A percentile compares a stretch with the other conserved stretches of the same genome.
phyloP scores from a whole-genome alignment of 2,329 filamentous ascomycete species.

The Plectosphaerella plurivora region DNA sequence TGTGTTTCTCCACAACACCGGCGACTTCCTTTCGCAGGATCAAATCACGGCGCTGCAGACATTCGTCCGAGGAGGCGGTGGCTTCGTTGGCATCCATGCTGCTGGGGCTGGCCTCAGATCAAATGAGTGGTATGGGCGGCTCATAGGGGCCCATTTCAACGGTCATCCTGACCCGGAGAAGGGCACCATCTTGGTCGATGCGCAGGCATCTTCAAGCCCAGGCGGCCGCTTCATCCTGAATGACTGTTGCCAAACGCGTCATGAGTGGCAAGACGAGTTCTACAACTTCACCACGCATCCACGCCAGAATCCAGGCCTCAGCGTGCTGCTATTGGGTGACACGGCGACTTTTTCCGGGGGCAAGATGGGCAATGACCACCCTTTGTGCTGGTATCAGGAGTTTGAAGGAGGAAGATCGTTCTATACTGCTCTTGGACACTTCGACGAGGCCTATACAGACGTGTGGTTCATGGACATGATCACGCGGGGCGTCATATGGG shows the following conservation, averaged over 20 bases:
- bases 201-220: constrained; percentile 4
- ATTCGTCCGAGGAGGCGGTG: constrained; percentile 28
- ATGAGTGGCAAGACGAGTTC: constrained; percentile 34
- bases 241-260: constrained; percentile 1
- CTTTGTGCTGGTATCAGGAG: constrained; percentile 33
- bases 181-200: constrained; percentile 23
- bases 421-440: constrained; percentile 37
- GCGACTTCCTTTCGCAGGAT: constrained; percentile 25
- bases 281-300: constrained; percentile 33
- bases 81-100: constrained; percentile 35
- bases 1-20: constrained; percentile 32
- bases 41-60: constrained; percentile 27
- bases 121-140: constrained; percentile 28
- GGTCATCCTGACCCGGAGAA: constrained; percentile 31
- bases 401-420: constrained; percentile 32
- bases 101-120: constrained; percentile 27
- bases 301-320: constrained; percentile 17
- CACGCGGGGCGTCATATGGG: constrained; percentile 8
- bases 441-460: constrained; percentile 31
- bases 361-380: constrained; percentile 29
- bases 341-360: constrained; percentile 29
- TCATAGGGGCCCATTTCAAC: constrained; percentile 33
- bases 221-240: constrained; percentile 22
- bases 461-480: constrained; percentile 13
- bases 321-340: constrained; percentile 29